Evolutionary conservation across 2,329 filamentous ascomycete species (phyloP), one percentile per base, ranked within the genome.

Genomic region (Scopulariopsis brevicaulis): DNA sequence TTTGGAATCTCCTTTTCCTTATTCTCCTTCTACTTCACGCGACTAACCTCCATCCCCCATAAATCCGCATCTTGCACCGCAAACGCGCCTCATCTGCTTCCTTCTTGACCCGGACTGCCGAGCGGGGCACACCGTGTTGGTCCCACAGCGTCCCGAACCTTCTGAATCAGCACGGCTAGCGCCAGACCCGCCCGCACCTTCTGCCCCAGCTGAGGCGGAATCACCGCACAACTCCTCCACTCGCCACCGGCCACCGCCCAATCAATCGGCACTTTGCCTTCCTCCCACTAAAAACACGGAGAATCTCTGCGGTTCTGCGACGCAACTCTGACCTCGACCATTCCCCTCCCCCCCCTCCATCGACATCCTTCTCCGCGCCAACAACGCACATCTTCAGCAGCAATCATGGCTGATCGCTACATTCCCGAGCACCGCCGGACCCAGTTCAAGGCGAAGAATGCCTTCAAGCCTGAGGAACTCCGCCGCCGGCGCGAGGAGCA

Each of bases 401-500:
- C 48, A 71, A 86, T 68, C 77, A 99, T 99, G 94, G 89, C 94
- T 74, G 94, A 99, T 75, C 90, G 94, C 70, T 99, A 96, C 80
- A 99, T 99, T 70, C 94, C 94, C 74, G 94, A 99, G 80, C 94
- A 99, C 81, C 91, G 94, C 74, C 92, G 94, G 72, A 96, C 90
- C 65, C 92, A 96, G 79, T 99, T 96, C 86, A 99, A 99, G 87
- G 94, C 94, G 58, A 96, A 96, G 84, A 93, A 90, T 77, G 90
- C 90, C 69, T 97, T 99, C 83, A 96, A 96, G 85, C 93, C 93
- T 68, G 94, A 99, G 74, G 94, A 99, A 80, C 87, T 99, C 65
- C 90, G 94, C 72, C 92, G 94, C 70, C 94, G 94, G 72, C 94
- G 94, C 71, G 94, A 99, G 74, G 94, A 99, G 77, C 92, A 96